Conservation (phyloP, 2,329 filamentous ascomycete species). For the Karstenula rhodostoma region DNA sequence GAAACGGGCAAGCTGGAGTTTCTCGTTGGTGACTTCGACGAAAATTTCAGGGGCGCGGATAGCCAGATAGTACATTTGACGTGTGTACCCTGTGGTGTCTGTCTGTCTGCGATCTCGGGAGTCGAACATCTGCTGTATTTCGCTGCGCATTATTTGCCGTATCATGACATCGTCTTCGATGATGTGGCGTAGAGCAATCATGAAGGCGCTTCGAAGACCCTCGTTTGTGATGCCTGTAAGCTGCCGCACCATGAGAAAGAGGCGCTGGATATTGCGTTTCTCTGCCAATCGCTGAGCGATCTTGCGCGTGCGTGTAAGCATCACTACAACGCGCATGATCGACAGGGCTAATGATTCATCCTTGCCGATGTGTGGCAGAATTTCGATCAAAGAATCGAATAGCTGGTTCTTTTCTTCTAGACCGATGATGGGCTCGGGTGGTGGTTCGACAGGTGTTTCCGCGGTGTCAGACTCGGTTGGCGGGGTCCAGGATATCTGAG, state of each 20-base stretch:
- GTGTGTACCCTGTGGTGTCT: constrained; percentile 77
- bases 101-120: constrained; percentile 56
- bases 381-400: constrained; percentile 79
- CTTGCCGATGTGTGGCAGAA: constrained; percentile 86
- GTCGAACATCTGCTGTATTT: constrained; percentile 83
- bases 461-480: constrained; percentile 58
- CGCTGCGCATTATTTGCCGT: constrained; percentile 88
- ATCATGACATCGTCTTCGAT: constrained; percentile 93
- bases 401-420: constrained; percentile 73
- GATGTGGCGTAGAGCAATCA: constrained; percentile 89
- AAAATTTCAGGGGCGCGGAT: constrained; percentile 86
- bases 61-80: constrained; percentile 79
- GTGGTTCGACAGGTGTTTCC: constrained; percentile 63
- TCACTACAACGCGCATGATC: constrained; percentile 81
- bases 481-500: constrained; percentile 74
- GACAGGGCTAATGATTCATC: constrained; percentile 86
- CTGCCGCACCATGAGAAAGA: constrained; percentile 97
- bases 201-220: constrained; percentile 76
- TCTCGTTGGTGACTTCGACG: constrained; percentile 85
- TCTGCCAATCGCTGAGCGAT: constrained; percentile 81
- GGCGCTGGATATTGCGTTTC: constrained; percentile 84
- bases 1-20: constrained; percentile 76
- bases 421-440: constrained; percentile 69
- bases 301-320: constrained; percentile 80
- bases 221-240: constrained; percentile 80